Evolutionary conservation across 306 rosid genomes (phyloP), one percentile per base, ranked within the genome.

Genomic region (Medicago arabica): DNA sequence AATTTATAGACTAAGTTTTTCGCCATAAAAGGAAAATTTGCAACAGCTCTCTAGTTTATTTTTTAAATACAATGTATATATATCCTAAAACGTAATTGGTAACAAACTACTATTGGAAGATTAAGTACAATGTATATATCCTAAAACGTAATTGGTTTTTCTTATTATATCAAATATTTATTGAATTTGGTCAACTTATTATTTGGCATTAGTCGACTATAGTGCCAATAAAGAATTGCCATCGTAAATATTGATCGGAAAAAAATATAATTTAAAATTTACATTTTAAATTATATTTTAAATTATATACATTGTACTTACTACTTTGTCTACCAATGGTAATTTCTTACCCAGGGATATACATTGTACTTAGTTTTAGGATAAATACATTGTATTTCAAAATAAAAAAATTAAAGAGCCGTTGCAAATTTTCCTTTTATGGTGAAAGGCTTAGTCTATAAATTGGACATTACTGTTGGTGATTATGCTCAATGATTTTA

Each of bases 141-240:
- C 54, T 31, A 40, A 54, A 57, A 36, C 7, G n/a, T 21, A 40
- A 50, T 21, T 41, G 50, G 55, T 3, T 7, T 68, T 74, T 65
- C 57, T 63, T 43, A 69, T 68, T 47, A 51, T 41, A n/a, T 47
- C 19, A 46, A 71, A 50, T 66, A 62, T 13, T 75, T 62, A 5
- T 11, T 15, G 31, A 60, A 58, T 73, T 61, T 11, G 72, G 73
- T 61, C 73, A 55, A 61, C 19, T 60, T 68, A 50, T 15, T 49
- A 47, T 76, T 49, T 46, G 44, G 66, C 78, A 71, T 63, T 82
- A 71, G 18, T 63, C 76, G 55, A 53, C 31, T 21, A 70, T 12
- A 50, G 57, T 3, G 21, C 46, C 55, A 19, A 53, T 28, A 67
- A 71, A 47, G 46, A 69, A 55, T 66, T 74, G 47, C 47, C 10